Conservation (phyloP, 2,329 filamentous ascomycete species). For the Colletotrichum somersetense region DNA sequence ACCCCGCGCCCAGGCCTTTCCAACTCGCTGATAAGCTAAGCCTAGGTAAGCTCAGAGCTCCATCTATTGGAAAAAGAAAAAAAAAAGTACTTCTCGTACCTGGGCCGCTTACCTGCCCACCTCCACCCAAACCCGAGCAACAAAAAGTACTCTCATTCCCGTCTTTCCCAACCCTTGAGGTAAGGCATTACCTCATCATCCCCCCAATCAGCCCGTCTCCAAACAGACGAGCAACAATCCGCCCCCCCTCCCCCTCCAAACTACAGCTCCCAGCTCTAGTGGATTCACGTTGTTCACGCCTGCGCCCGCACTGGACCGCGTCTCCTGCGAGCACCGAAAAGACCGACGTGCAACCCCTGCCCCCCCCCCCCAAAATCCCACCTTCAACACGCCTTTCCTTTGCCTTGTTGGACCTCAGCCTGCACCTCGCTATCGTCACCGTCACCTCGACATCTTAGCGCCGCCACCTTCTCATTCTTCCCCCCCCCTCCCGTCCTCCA, state of each 20-base stretch:
- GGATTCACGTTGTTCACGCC: conserved; percentile 31
- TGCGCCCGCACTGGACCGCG: conserved; percentile 26
- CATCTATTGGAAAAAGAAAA: neutral
- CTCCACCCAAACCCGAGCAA: neutral
- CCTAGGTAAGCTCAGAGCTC: conserved; percentile 29
- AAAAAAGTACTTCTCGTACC: conserved; percentile 12
- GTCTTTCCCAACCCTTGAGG: neutral
- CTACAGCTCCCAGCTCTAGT: conserved; percentile 37
- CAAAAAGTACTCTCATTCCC: neutral
- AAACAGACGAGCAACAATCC: conserved; percentile 24
- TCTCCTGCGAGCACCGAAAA: conserved; percentile 33
- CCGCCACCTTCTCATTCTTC: conserved; percentile 20
- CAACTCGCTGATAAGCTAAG: conserved; percentile 22
- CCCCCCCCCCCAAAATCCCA: conserved; percentile 39
- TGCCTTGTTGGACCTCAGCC: conserved; percentile 34
- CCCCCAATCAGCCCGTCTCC: conserved; percentile 23
- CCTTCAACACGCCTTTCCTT: conserved; percentile 33
- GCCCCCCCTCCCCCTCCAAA: conserved; percentile 39
- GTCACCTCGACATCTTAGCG: conserved; percentile 36
- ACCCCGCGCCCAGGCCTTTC: conserved; percentile 9
- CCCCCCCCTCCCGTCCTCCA: neutral
- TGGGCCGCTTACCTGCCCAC: neutral
- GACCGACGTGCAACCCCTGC: conserved; percentile 38
- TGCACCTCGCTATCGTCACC: conserved; percentile 35
- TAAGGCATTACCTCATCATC: conserved; percentile 35